Base-by-base conservation (phyloP, 768 basidiomycete genomes). In the Leccinum arenicola region DNA sequence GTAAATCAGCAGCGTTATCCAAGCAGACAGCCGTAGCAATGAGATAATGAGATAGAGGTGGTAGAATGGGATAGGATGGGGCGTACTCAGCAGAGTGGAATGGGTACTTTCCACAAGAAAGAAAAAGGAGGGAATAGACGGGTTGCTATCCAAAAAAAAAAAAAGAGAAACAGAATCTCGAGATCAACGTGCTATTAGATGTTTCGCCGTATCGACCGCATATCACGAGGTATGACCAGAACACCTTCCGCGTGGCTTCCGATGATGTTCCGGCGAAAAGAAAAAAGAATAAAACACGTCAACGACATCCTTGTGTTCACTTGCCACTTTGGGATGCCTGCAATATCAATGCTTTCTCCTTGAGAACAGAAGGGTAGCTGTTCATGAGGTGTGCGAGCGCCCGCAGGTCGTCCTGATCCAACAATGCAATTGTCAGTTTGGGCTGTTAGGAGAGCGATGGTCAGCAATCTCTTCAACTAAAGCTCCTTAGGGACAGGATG, bases 371-470 rank as follows among this genome's bases (percentile, higher is more conserved):
- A 11, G 91, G 89, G 71, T 91, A 94, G 69, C 90, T 90, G 72
- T 93, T 90, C 86, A 92, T 87, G 47, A 95, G 80, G 70, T 93
- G 91, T 6, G 91, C 88, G 50, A 95, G 81, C 5, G 91, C 79
- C 47, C 88, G 84, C 23, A 95, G 80, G 67, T 96, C 93, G 59
- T 95, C 94, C 65, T 87, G 81, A 67, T 95, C 92, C 60, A 96
- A 76, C 9, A 95, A 80, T 5, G 82, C 76, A 65, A 97, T 91
- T 1, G 93, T 95, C 61, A 93, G 76, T 70, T 94, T 94, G 52
- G 92, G 90, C 85, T 91, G 64, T 36, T 36, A 63, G 54, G 50
- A 53, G 19, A 55, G 21, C 21, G 31, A 50, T 40, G 29, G 7
- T 58, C 50, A 61, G 63, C 36, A 57, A 25, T 21, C 10, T 38